A percentile compares a stretch with the other conserved stretches of the same genome.
Evolutionary conservation across 768 basidiomycete species (phyloP).

Genomic region (Hortiboletus campestris): DNA sequence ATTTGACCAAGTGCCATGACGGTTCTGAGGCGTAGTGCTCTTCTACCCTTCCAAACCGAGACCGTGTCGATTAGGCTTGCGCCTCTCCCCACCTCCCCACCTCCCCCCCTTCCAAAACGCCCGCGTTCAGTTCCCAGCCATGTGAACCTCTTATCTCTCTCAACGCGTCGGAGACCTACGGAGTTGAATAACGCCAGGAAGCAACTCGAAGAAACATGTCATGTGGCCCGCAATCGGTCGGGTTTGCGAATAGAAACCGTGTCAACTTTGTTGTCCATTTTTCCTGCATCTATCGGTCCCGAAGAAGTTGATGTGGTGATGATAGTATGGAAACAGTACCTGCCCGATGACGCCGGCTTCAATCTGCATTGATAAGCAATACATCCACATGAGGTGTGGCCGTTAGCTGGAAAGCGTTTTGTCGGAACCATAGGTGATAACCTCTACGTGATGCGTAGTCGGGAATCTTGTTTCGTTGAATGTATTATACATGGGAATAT

Average conservation of each 20-base stretch:
- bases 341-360: background rate
- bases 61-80: no score
- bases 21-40: no score
- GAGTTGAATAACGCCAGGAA: background rate
- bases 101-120: no score
- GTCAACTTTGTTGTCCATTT: background rate
- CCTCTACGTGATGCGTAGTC: background rate
- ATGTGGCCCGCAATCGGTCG: background rate
- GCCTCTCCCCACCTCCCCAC: no score
- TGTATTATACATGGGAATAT: background rate
- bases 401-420: no score
- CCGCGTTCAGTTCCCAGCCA: no score
- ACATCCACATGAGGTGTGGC: no score
- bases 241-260: background rate
- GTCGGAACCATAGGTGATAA: background rate
- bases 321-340: background rate
- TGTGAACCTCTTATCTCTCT: no score
- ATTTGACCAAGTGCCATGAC: no score
- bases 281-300: background rate
- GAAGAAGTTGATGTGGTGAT: background rate
- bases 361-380: background rate
- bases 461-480: background rate
- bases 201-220: background rate
- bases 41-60: no score
- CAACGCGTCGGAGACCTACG: no score